These are phyloP conservation scores for Chaetomium strumarium DNA, from an alignment of 2,329 filamentous ascomycete genomes.

Conservation along the genomic window DNA sequence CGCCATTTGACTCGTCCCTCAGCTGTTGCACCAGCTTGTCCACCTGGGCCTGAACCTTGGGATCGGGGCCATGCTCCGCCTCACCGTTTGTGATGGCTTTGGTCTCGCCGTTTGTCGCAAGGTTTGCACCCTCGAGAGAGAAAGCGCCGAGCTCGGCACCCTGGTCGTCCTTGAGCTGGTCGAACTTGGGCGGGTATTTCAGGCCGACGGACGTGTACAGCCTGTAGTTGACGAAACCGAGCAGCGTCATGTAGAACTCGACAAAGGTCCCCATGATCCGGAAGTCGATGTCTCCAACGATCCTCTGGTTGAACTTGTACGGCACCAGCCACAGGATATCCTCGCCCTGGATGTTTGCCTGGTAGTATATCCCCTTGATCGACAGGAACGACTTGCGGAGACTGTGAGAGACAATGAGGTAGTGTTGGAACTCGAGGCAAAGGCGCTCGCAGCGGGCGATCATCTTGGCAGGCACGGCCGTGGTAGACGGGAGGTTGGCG, in stretches of 20 bases:
- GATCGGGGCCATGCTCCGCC: conserved; percentile 50
- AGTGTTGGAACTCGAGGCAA: conserved; percentile 95
- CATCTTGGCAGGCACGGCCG: conserved; percentile 87
- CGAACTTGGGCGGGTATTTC: conserved; percentile 94
- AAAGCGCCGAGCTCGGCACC: conserved; percentile 89
- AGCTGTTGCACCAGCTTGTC: conserved; percentile 65
- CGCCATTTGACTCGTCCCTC: conserved; percentile 41
- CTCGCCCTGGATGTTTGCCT: conserved; percentile 94
- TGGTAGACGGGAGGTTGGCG: conserved; percentile 87
- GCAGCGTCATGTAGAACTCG: conserved; percentile 94
- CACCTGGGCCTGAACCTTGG: conserved; percentile 59
- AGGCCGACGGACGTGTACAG: conserved; percentile 87
- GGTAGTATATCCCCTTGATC: conserved; percentile 99
- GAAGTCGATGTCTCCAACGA: conserved; percentile 93
- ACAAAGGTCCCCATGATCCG: conserved; percentile 99
- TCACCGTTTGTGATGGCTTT: conserved; percentile 48
- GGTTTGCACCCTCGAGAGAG: conserved; percentile 70
- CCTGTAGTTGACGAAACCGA: conserved; percentile 94
- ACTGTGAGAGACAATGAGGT: conserved; percentile 85
- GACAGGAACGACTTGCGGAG: conserved; percentile 94
- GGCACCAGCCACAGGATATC: conserved; percentile 96
- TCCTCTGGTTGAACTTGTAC: conserved; percentile 94
- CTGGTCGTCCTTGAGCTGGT: conserved; percentile 77
- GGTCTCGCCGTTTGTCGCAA: conserved; percentile 49
- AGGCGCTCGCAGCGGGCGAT: conserved; percentile 91